A percentile compares a stretch with the other conserved stretches of the same genome.
Conservation (phyloP, 345 rosid genomes). For the Eucalyptus polyanthemos region DNA sequence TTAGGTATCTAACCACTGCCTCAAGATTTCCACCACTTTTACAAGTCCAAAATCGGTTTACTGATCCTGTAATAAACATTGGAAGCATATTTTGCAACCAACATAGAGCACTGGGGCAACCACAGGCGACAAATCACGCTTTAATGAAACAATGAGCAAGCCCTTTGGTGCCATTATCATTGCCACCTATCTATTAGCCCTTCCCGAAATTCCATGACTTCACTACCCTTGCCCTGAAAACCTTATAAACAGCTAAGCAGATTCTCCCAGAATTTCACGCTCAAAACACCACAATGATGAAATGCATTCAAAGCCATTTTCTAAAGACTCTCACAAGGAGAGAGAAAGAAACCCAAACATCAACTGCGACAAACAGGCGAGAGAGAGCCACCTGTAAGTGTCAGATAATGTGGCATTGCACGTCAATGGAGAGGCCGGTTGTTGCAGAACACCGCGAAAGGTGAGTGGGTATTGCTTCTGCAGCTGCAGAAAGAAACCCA, state of each 20-base stretch:
- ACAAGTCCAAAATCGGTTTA: not conserved
- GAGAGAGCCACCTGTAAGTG: slow-evolving; percentile 20
- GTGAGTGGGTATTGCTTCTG: slow-evolving; percentile 21
- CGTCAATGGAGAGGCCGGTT: slow-evolving; percentile 13
- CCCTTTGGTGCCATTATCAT: not conserved
- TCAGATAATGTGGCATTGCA: slow-evolving; percentile 20
- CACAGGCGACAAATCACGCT: not conserved
- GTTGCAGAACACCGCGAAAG: not conserved
- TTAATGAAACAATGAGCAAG: not conserved
- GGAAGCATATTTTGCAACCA: not conserved
- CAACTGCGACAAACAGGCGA: not conserved
- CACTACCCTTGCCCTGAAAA: not conserved
- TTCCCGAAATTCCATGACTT: not conserved
- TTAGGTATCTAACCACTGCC: not conserved
- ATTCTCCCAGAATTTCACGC: not conserved
- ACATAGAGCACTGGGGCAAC: not conserved
- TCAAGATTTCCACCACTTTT: not conserved
- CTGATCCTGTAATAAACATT: not conserved
- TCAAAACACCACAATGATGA: not conserved
- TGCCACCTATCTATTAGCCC: not conserved
- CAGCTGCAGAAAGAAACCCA: not conserved
- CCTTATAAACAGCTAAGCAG: not conserved
- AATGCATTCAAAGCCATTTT: not conserved
- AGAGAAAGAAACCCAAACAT: not conserved
- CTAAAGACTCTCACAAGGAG: not conserved